Evolutionary conservation across 805 yeast genomes (phyloP).

Genomic region (Sugiyamaella smithiae): DNA sequence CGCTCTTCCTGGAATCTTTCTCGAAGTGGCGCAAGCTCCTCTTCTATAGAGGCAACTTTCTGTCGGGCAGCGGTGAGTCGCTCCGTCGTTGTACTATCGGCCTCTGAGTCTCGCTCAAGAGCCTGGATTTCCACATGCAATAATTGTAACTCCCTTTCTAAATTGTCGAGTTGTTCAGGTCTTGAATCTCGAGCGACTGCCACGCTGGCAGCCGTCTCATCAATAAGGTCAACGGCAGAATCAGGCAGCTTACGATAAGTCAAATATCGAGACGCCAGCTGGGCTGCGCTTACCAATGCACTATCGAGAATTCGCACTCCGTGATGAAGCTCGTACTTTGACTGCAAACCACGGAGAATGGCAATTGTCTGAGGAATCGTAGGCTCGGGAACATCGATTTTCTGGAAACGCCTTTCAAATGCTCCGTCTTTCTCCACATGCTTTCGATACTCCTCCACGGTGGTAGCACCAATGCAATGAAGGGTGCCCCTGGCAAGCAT

Average conservation of each 20-base stretch:
- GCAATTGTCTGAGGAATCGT: constrained; percentile 91
- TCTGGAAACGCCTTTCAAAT: constrained; percentile 96
- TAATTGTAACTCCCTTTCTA: constrained; percentile 89
- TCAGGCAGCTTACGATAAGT: constrained; percentile 96
- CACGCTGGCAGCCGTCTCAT: constrained; percentile 94
- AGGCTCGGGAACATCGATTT: constrained; percentile 93
- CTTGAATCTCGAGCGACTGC: constrained; percentile 98
- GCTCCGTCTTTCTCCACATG: constrained; percentile 98
- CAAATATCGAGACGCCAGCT: constrained; percentile 86
- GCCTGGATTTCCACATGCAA: constrained; percentile 96
- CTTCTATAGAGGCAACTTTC: constrained; percentile 78
- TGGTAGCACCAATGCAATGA: constrained; percentile 95
- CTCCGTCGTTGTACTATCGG: constrained; percentile 78
- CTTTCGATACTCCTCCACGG: constrained; percentile 87
- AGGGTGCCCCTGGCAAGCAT: constrained; percentile 88
- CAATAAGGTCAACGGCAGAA: constrained; percentile 93
- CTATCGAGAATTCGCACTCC: constrained; percentile 95
- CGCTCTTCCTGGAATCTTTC: constrained; percentile 85
- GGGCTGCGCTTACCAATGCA: constrained; percentile 92
- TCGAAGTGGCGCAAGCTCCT: constrained; percentile 77
- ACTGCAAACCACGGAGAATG: constrained; percentile 92
- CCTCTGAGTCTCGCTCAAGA: constrained; percentile 89
- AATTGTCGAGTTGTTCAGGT: constrained; percentile 92
- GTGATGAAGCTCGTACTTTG: constrained; percentile 93
- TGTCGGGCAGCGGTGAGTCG: constrained; percentile 76